Evolutionary conservation across 2,329 filamentous ascomycete genomes (phyloP).

Genomic region (Calonectria naviculata): DNA sequence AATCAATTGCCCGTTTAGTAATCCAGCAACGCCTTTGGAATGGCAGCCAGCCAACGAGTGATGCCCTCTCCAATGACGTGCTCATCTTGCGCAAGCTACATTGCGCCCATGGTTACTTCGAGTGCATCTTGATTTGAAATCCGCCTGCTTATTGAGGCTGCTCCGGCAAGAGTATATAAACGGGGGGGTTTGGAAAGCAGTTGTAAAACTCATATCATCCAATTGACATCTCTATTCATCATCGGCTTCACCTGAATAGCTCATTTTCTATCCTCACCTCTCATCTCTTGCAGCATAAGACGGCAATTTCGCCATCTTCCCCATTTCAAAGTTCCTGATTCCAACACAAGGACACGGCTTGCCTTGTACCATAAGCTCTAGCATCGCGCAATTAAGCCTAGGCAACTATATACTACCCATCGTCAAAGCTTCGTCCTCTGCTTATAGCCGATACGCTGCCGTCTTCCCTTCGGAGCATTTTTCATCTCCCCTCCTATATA

Average conservation of each 20-base stretch:
- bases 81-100: conserved; percentile 33
- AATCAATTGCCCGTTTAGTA: conserved; percentile 37
- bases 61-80: conserved; percentile 36
- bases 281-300: background rate
- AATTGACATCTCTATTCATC: conserved; percentile 4
- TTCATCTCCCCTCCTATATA: background rate
- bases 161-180: conserved; percentile 28
- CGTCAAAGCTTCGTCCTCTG: background rate
- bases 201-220: conserved; percentile 1
- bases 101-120: conserved; percentile 27
- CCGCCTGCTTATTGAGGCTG: conserved; percentile 19
- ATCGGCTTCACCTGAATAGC: background rate
- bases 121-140: conserved; percentile 43
- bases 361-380: background rate
- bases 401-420: background rate
- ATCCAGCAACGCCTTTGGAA: conserved; percentile 33
- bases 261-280: background rate
- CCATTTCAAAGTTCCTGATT: background rate
- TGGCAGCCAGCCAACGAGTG: conserved; percentile 34
- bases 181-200: background rate
- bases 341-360: background rate
- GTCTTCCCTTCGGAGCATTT: background rate
- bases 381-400: conserved; percentile 8
- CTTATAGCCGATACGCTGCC: background rate
- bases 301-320: too few relatives aligned